Evolutionary conservation across 2,329 filamentous ascomycete genomes (phyloP).

Genomic region (Tolypocladium ophioglossoides): DNA sequence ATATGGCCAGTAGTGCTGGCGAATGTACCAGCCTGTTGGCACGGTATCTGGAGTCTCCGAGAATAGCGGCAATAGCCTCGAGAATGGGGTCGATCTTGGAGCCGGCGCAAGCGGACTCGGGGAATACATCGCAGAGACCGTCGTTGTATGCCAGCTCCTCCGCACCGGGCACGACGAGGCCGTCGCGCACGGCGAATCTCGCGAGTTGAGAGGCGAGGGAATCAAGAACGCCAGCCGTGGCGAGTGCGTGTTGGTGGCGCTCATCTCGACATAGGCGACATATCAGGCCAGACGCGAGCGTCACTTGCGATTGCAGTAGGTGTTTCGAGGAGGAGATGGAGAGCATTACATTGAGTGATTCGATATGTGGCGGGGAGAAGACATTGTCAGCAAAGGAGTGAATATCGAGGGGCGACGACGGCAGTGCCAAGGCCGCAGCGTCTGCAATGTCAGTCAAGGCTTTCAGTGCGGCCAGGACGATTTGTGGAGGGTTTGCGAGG

Average conservation of each 20-base stretch:
- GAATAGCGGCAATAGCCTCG: constrained; percentile 65
- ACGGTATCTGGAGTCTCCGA: constrained; percentile 69
- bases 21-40: constrained; percentile 62
- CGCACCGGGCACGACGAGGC: constrained; percentile 57
- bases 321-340: constrained; percentile 41
- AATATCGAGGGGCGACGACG: constrained; percentile 35
- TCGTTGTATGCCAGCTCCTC: constrained; percentile 43
- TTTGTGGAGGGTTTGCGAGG: constrained; percentile 48
- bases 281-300: constrained; percentile 47
- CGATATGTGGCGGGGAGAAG: constrained; percentile 51
- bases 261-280: constrained; percentile 55
- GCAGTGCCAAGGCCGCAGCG: constrained; percentile 46
- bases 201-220: constrained; percentile 65
- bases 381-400: constrained; percentile 50
- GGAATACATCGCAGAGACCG: constrained; percentile 46
- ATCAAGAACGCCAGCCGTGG: constrained; percentile 66
- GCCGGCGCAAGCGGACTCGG: constrained; percentile 46
- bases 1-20: constrained; percentile 57
- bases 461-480: constrained; percentile 64
- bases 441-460: constrained; percentile 63
- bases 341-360: constrained; percentile 55
- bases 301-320: constrained; percentile 50
- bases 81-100: constrained; percentile 59
- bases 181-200: constrained; percentile 56
- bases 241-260: constrained; percentile 58